Evolutionary conservation across 768 basidiomycete species (phyloP).

Genomic region (Leccinum aurantiacum): DNA sequence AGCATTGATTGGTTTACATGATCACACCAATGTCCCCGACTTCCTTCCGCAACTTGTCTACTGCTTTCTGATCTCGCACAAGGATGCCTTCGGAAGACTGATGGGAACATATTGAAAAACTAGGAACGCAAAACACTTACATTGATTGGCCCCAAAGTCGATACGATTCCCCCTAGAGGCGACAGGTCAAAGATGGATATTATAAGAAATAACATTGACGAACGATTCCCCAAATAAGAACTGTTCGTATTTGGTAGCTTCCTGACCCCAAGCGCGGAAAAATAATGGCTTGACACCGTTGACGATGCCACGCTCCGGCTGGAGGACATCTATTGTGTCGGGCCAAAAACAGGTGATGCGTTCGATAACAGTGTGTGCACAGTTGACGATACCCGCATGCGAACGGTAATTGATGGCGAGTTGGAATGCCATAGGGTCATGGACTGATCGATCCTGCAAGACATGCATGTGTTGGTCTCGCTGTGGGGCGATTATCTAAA

Average conservation of each 20-base stretch:
- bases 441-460: slow-evolving; percentile 16
- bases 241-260: slow-evolving; percentile 48
- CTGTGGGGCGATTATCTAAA: slow-evolving; percentile 12
- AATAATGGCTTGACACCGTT: slow-evolving; percentile 59
- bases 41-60: slow-evolving; percentile 44
- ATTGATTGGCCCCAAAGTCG: slow-evolving; percentile 67
- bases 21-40: slow-evolving; percentile 61
- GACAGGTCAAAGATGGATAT: slow-evolving; percentile 10
- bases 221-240: slow-evolving; percentile 56
- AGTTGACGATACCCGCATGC: slow-evolving; percentile 72
- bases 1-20: slow-evolving; percentile 41
- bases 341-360: slow-evolving; percentile 64
- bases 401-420: slow-evolving; percentile 68
- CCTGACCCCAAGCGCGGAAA: slow-evolving; percentile 47
- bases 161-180: slow-evolving; percentile 43
- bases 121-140: slow-evolving; percentile 33
- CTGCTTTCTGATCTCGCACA: slow-evolving; percentile 60
- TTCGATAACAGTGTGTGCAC: slow-evolving; percentile 62
- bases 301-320: slow-evolving; percentile 54
- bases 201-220: slow-evolving; percentile 2
- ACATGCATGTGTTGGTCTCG: slow-evolving; percentile 16
- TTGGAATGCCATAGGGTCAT: slow-evolving; percentile 47
- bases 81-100: slow-evolving; percentile 51
- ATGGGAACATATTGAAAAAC: neutral
- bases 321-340: slow-evolving; percentile 58